Percentiles rank a stretch among this genome's conserved stretches.
Evolutionary conservation across 371 early-diverging fungal species (phyloP).

Genomic region (Catenaria anguillulae): DNA sequence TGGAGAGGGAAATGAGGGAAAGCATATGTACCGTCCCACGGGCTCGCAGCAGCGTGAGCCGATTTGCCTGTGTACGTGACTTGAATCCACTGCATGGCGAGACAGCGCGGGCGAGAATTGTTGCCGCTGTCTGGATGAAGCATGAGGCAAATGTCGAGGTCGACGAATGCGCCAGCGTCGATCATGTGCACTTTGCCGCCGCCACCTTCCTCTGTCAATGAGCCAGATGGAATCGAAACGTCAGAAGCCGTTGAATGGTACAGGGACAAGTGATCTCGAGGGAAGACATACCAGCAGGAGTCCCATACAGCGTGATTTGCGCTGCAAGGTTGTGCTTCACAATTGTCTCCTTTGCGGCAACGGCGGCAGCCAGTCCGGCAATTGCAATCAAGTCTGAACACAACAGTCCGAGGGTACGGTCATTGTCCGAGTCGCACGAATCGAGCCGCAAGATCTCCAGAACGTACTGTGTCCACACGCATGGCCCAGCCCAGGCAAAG

Average conservation of each 20-base stretch:
- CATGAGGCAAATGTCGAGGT: constrained; percentile 54
- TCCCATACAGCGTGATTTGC: background rate
- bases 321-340: background rate
- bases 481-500: constrained; percentile 37
- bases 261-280: too few species aligned
- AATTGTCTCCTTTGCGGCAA: background rate
- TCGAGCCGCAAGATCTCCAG: background rate
- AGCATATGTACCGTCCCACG: constrained; percentile 44
- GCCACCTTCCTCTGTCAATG: constrained; percentile 1
- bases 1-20: too few species aligned
- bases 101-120: background rate
- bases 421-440: background rate
- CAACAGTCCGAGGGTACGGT: too few species aligned
- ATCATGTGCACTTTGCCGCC: constrained; percentile 57
- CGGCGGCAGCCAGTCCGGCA: background rate
- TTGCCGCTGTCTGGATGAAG: constrained; percentile 43
- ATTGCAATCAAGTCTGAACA: constrained; percentile 5
- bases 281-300: background rate
- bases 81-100: constrained; percentile 27
- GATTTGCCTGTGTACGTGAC: constrained; percentile 45
- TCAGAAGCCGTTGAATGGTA: too few species aligned
- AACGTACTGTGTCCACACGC: constrained; percentile 31
- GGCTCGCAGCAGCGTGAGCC: constrained; percentile 45
- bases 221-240: too few species aligned
- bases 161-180: constrained; percentile 39